Base-by-base conservation (phyloP, 768 basidiomycete genomes). In the Hericium rajendrae region DNA sequence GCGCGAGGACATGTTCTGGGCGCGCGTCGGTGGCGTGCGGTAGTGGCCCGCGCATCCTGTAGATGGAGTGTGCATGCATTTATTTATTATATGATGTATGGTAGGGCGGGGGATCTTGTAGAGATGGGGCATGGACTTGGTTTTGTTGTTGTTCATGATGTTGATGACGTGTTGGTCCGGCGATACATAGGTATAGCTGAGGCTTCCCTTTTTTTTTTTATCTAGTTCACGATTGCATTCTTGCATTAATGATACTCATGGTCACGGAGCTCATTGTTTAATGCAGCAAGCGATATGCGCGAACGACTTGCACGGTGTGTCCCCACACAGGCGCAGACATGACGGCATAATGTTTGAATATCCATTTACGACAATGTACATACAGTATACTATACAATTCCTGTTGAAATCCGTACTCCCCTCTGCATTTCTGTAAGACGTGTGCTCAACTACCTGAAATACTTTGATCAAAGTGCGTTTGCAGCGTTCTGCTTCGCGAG, bases 1-100 rank as follows among this genome's bases (percentile, higher is more conserved):
- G 61, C 80, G 83, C 58, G 88, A 92, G 68, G 85, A 88, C 46
- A 87, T 93, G 88, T 93, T 88, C 68, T 92, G 83, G 86, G 86
- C 90, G 20, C 73, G 91, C 55, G 70, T 91, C 50, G 91, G 91
- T 0, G 82, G 78, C 6, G 54, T 73, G 54, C 70, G 71, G 49
- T 51, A 51, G 15, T 22, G 18, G 24, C 24, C 22, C 49, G 11
- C 22, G 22, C 43, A 13, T 10, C 41, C 16, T 46, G 24, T n/a
- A 16, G 16, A 46, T n/a, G 43, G 20, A 43, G 43, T n/a, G 20
- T 20, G 43, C n/a, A 46, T 46, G 43, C n/a, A 46, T 18, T 46
- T 46, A 46, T 46, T 20, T 46, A 46, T 46, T 20, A 46, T 32
- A 32, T 32, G 32, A 32, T 8, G 32, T 32, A 32, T 32, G 32